Percentiles rank a stretch among this genome's conserved stretches.
Evolutionary conservation across 805 yeast genomes (phyloP).

Genomic region (Candida germanica): DNA sequence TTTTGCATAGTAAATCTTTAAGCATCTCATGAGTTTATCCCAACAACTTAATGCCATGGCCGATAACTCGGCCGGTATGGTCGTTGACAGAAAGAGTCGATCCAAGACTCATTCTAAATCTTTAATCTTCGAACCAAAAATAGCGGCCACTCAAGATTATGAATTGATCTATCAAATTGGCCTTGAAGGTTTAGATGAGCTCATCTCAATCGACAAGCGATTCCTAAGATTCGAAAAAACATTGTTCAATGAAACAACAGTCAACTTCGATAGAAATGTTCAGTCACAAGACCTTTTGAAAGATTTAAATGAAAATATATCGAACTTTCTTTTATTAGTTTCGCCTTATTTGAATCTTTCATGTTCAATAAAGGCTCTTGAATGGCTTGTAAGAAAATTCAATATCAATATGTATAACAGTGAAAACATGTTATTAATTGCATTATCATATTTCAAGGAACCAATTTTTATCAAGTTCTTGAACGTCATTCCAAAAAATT

Average conservation of each 20-base stretch:
- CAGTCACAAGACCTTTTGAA: conserved; percentile 74
- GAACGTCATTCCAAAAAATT: conserved; percentile 57
- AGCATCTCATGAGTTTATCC: conserved; percentile 50
- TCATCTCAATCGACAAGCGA: conserved; percentile 69
- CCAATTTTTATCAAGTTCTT: conserved; percentile 74
- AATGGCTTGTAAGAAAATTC: conserved; percentile 93
- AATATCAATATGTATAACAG: conserved; percentile 78
- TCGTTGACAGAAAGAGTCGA: conserved; percentile 81
- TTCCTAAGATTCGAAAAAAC: conserved; percentile 68
- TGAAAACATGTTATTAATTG: conserved; percentile 66
- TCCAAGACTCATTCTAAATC: conserved; percentile 88
- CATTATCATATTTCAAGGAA: conserved; percentile 75
- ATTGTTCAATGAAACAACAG: conserved; percentile 78
- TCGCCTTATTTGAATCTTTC: conserved; percentile 75
- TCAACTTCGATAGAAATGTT: conserved; percentile 75
- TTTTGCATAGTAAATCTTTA: not conserved
- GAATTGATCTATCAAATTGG: conserved; percentile 74
- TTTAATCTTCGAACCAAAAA: conserved; percentile 76
- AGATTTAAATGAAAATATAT: conserved; percentile 72
- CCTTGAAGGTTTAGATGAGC: conserved; percentile 70
- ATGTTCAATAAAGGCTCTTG: conserved; percentile 79
- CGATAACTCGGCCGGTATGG: conserved; percentile 62
- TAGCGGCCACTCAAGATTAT: conserved; percentile 93
- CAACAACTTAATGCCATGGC: conserved; percentile 76
- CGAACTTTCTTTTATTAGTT: conserved; percentile 66